Evolutionary conservation across 495 filamentous ascomycete species (phyloP), one percentile per base, ranked within the genome.

Genomic region (Cercophora samala): DNA sequence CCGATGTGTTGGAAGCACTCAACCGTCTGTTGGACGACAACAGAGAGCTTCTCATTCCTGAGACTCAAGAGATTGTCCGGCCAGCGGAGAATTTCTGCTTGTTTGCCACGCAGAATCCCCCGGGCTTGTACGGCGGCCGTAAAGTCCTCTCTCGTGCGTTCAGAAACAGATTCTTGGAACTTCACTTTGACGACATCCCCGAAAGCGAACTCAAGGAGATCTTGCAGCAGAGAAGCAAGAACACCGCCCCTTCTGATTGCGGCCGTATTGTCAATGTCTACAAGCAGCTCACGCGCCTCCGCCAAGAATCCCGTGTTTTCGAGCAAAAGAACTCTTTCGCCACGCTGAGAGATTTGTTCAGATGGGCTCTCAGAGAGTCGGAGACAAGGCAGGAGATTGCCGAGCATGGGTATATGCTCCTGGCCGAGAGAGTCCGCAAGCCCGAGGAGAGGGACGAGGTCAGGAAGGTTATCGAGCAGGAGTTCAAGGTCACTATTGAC

Each of bases 311-410:
- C 71, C 82, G 96, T 24, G 78, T 98, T 0, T 99, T 98, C 74
- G 96, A 99, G 79, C 93, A 98, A 72, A 97, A 96, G 75, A 93
- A 95, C 73, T 93, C 93, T 72, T 99, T 99, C 77, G 96, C 96
- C 9, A 99, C 96, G 9, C 82, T 99, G 24, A 85, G 96, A 83
- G 96, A 99, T 78, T 86, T 99, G 4, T 99, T 99, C 71, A 84
- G 96, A 65, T 99, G 96, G 96, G 94, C 96, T n/a, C 80, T 93
- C 53, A 85, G 96, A 71, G 86, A 87, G 54, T 91, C 91, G 0
- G 92, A 96, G 66, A 91, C 90, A 32, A 86, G 91, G 21, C 90
- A 97, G 60, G 89, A 97, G 69, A 85, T 99, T 64, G 96, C 95
- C 5, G 84, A 88, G 6, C 93, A 98, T 76, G 96, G 96, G 0